phyloP scores from a whole-genome alignment of 768 basidiomycete genomes.

The Astraeus odoratus region DNA sequence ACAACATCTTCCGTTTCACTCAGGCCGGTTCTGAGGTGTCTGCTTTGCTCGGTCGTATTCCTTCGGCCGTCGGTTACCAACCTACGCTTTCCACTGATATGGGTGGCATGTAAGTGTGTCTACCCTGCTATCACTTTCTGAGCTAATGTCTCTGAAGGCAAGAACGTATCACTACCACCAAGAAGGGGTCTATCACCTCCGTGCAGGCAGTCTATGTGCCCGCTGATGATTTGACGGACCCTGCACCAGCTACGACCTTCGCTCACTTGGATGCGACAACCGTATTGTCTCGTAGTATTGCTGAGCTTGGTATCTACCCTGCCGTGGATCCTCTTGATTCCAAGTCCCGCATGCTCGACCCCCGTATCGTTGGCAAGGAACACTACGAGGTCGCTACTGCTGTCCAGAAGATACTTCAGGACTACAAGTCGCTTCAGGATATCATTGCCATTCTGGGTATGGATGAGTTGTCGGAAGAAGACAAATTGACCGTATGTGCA shows the following conservation, averaged over 20 bases:
- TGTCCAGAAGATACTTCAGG: constrained; percentile 95
- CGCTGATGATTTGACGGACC: constrained; percentile 99
- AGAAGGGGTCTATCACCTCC: constrained; percentile 99
- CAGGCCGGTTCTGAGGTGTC: constrained; percentile 99
- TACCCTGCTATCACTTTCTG: background rate
- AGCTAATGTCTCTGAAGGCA: constrained; percentile 49
- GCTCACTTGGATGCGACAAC: constrained; percentile 99
- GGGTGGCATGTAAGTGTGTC: constrained; percentile 86
- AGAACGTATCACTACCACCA: constrained; percentile 99
- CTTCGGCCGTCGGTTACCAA: constrained; percentile 99
- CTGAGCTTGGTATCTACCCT: constrained; percentile 98
- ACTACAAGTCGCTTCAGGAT: constrained; percentile 96
- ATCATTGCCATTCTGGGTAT: constrained; percentile 99
- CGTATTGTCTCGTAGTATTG: constrained; percentile 98
- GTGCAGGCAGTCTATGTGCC: constrained; percentile 99
- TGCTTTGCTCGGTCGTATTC: constrained; percentile 99
- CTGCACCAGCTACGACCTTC: constrained; percentile 98
- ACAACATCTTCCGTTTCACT: constrained; percentile 99
- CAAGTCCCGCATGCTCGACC: constrained; percentile 99
- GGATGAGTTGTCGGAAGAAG: constrained; percentile 99
- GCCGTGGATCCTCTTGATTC: constrained; percentile 99
- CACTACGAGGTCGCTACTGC: constrained; percentile 97
- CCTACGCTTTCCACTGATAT: constrained; percentile 99
- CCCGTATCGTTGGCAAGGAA: constrained; percentile 92
- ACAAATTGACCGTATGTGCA: constrained; percentile 70